Conservation (phyloP, 495 filamentous ascomycete genomes). For the Hypoxylon trugodes region DNA sequence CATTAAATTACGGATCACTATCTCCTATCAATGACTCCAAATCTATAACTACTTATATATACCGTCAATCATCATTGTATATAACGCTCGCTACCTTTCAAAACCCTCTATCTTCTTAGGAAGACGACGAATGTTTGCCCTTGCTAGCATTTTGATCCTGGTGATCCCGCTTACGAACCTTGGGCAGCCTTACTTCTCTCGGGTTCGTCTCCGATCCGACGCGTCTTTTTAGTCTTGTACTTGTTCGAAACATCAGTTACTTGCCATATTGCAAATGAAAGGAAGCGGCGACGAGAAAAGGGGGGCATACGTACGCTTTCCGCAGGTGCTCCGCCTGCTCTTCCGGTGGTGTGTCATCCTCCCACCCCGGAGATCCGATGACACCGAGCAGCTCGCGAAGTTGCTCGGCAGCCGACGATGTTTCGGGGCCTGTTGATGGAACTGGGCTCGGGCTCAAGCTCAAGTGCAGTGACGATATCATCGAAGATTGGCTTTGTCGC, state of each 20-base stretch:
- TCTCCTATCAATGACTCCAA: background rate
- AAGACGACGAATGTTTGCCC: background rate
- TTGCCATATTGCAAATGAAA: background rate
- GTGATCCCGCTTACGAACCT: constrained; percentile 25
- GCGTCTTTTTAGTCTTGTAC: constrained; percentile 24
- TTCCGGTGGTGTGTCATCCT: constrained; percentile 19
- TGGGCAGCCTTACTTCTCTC: constrained; percentile 18
- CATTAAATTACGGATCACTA: too few species aligned
- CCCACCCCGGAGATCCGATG: constrained; percentile 14
- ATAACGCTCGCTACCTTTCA: background rate
- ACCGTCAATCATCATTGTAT: background rate
- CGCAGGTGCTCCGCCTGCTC: constrained; percentile 22
- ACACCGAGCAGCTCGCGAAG: constrained; percentile 1
- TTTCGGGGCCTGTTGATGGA: background rate
- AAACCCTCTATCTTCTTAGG: background rate
- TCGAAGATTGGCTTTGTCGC: background rate
- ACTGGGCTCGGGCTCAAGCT: background rate
- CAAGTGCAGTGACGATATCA: constrained; percentile 14
- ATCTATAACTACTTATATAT: background rate
- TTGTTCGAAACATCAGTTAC: too few species aligned
- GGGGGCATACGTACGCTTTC: constrained; percentile 24
- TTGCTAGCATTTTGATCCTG: background rate
- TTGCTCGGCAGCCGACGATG: constrained; percentile 12
- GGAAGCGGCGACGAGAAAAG: background rate
- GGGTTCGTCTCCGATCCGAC: constrained; percentile 27